Percentiles rank a stretch among this genome's conserved stretches.
These are phyloP conservation scores for Hippophae rhamnoides DNA, from an alignment of 306 rosid species.

Conservation along the genomic window DNA sequence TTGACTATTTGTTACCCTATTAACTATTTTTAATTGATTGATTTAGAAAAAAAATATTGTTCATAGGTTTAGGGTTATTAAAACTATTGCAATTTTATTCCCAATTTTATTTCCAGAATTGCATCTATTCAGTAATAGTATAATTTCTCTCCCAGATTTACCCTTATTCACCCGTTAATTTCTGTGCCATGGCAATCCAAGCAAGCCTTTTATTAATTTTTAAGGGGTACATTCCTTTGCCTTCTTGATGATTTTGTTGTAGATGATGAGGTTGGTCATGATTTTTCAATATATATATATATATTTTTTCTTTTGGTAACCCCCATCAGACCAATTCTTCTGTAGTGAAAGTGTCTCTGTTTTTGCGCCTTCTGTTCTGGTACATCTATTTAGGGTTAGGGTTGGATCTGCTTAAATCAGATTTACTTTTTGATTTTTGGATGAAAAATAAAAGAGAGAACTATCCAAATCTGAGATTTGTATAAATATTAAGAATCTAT, in stretches of 20 bases:
- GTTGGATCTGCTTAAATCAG: constrained; percentile 28
- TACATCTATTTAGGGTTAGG: constrained; percentile 12
- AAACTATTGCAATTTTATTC: constrained; percentile 13
- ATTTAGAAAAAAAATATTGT: background rate
- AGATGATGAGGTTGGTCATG: constrained; percentile 15
- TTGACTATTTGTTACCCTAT: background rate
- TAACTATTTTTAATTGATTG: background rate
- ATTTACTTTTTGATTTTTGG: background rate
- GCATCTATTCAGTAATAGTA: background rate
- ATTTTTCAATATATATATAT: constrained; percentile 4
- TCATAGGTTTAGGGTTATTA: constrained; percentile 27
- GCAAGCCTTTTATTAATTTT: background rate
- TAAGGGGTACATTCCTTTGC: background rate
- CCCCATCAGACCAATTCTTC: constrained; percentile 3
- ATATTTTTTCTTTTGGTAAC: constrained; percentile 19
- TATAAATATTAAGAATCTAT: constrained; percentile 8
- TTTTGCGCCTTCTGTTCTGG: constrained; percentile 2
- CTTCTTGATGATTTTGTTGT: constrained; percentile 4
- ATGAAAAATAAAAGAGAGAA: background rate
- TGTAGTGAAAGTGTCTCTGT: constrained; percentile 10
- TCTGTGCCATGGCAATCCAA: background rate
- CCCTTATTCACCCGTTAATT: constrained; percentile 26
- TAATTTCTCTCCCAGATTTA: constrained; percentile 25
- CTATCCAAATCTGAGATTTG: background rate
- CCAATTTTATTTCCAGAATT: constrained; percentile 4